Evolutionary conservation across 2,329 filamentous ascomycete genomes (phyloP), one percentile per base, ranked within the genome.

Genomic region (Aspergillus fumigatus): DNA sequence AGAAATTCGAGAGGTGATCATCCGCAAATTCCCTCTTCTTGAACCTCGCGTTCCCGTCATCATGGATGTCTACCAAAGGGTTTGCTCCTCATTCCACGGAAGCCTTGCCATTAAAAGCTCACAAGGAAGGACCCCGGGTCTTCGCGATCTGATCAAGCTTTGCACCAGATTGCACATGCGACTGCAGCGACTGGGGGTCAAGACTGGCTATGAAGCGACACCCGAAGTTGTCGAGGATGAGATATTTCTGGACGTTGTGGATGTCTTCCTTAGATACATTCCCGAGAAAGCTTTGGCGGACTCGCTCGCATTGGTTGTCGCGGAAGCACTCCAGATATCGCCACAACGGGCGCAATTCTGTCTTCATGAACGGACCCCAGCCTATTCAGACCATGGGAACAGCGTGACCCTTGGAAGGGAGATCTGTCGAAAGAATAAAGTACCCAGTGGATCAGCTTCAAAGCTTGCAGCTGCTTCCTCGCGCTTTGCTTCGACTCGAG

Each of bases 161-260:
- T 96, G 92, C 66, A 84, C 85, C 49, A 84, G 94, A 57, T 79
- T 97, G 23, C 81, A 86, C 51, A 79, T 83, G 52, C 83, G 91
- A 17, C 77, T 97, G 23, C 68, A 80, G 54, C 70, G 66, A 29
- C 59, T 77, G 17, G 84, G 86, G 1, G 84, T 85, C 23, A 87
- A 82, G 61, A 88, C 83, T 25, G 85, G 86, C 10, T 80, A 84
- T 21, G 89, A 94, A 70, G 80, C 87, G 0, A 84, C 92, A 23
- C 85, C 81, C n/a, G 89, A 93, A 65, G 83, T 82, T 1, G 84
- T 84, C 0, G 80, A 84, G 62, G 88, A 97, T 67, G 86, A 88
- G 65, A 96, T 97, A 73, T 97, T 97, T 67, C 84, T 96, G 77
- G 94, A 99, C 70, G 90, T 92, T 0, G 82, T 94, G 52, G 94